A percentile compares a stretch with the other conserved stretches of the same genome.
phyloP scores from a whole-genome alignment of 2,329 filamentous ascomycete species.

The Teratosphaeria zuluensis region DNA sequence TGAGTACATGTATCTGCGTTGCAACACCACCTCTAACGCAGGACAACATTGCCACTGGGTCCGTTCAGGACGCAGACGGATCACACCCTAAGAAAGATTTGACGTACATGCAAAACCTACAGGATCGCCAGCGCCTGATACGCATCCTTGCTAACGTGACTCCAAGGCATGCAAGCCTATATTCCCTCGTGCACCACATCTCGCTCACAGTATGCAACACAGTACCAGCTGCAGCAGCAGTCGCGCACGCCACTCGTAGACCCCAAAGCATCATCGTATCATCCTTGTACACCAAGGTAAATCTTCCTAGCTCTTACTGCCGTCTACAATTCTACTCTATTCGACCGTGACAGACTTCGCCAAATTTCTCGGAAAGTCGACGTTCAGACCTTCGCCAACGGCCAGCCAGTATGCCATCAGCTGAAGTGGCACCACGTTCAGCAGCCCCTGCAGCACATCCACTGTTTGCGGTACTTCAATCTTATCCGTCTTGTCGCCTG shows the following conservation, averaged over 20 bases:
- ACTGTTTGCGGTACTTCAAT: slow-evolving; percentile 96
- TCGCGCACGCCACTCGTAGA: not conserved
- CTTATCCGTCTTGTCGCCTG: slow-evolving; percentile 78
- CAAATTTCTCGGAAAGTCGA: slow-evolving; percentile 96
- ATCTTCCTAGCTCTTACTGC: not conserved
- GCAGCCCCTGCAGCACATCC: slow-evolving; percentile 87
- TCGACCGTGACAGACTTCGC: slow-evolving; percentile 99
- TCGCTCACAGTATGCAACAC: not conserved
- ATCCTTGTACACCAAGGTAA: not conserved
- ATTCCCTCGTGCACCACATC: not conserved
- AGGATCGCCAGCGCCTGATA: not conserved
- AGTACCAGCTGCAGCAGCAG: not conserved
- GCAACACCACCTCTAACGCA: no score
- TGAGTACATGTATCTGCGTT: no score
- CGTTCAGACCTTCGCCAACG: slow-evolving; percentile 87
- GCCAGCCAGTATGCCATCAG: slow-evolving; percentile 98
- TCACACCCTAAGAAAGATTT: not conserved
- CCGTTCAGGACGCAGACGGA: no score
- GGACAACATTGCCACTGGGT: no score
- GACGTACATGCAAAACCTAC: not conserved
- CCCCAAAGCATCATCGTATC: not conserved
- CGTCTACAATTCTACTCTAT: slow-evolving; percentile 41
- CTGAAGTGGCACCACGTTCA: slow-evolving; percentile 96
- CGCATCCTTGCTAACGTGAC: not conserved
- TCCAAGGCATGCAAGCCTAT: no score